phyloP scores from a whole-genome alignment of 345 rosid genomes.

The Cochlearia excelsa region DNA sequence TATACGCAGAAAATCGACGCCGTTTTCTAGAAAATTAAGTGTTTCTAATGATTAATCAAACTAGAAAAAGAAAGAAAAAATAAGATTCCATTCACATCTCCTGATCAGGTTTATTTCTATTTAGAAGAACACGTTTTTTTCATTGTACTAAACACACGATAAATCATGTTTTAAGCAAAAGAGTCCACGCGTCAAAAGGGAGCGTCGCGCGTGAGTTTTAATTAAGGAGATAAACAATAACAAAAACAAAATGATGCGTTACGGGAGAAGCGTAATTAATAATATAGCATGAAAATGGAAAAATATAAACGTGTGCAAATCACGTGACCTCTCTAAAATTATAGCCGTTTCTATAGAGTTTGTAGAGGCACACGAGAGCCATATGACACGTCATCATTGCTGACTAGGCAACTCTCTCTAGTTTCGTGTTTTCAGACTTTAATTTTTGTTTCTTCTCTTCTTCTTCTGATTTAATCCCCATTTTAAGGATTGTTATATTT shows the following conservation, averaged over 20 bases:
- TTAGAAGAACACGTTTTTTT: constrained; percentile 25
- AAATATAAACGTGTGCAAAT: constrained; percentile 14
- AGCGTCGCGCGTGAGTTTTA: constrained; percentile 30
- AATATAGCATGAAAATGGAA: constrained; percentile 10
- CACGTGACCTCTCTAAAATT: constrained; percentile 32
- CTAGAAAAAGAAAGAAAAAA: background rate
- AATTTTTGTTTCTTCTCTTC: constrained; percentile 4
- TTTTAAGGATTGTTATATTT: constrained; percentile 17
- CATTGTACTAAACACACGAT: constrained; percentile 20
- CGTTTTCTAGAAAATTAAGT: constrained; percentile 6
- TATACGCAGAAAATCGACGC: constrained; percentile 21
- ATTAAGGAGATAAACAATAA: background rate
- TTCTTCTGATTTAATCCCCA: constrained; percentile 19
- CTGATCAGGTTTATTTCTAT: background rate
- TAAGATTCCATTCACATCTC: constrained; percentile 8
- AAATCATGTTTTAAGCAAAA: constrained; percentile 8
- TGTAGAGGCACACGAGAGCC: constrained; percentile 22
- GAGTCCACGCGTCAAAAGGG: constrained; percentile 13
- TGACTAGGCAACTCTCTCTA: constrained; percentile 25
- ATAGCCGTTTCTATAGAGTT: constrained; percentile 32
- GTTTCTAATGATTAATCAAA: constrained; percentile 17
- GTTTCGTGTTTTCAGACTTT: constrained; percentile 27
- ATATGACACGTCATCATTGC: constrained; percentile 28
- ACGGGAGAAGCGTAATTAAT: constrained; percentile 25
- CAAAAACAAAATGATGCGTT: constrained; percentile 22